These are phyloP conservation scores for Monosporascus sp. DNA, from an alignment of 2,329 filamentous ascomycete genomes.

Conservation along the genomic window DNA sequence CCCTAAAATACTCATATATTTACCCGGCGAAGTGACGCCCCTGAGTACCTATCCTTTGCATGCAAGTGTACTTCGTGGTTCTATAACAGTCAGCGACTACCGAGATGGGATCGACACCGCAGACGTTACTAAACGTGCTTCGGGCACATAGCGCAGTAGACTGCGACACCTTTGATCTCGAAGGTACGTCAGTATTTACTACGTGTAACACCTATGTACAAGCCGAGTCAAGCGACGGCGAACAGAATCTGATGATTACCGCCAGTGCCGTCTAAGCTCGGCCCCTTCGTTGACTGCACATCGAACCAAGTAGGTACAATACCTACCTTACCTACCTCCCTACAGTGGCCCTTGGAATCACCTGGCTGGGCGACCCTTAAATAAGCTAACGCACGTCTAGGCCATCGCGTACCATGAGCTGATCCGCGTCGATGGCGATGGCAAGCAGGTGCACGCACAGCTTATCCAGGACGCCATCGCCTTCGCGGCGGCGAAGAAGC, in stretches of 20 bases:
- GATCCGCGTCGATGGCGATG: constrained; percentile 21
- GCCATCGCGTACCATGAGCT: constrained; percentile 47
- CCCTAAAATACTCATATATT: too few species aligned
- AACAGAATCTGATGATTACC: neutral
- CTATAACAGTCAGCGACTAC: neutral
- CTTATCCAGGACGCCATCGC: constrained; percentile 32
- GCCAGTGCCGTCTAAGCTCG: constrained; percentile 39
- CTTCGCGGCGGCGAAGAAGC: constrained; percentile 26
- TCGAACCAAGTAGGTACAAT: constrained; percentile 43
- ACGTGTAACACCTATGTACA: too few species aligned
- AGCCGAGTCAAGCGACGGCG: too few species aligned
- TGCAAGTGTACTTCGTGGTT: too few species aligned
- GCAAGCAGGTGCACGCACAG: constrained; percentile 32
- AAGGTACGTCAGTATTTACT: constrained; percentile 28
- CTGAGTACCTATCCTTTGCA: too few species aligned
- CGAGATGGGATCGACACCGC: constrained; percentile 12
- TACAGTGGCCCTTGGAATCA: too few species aligned
- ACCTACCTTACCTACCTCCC: too few species aligned
- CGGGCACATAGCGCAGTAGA: constrained; percentile 41
- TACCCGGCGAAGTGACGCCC: too few species aligned
- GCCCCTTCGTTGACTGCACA: constrained; percentile 48
- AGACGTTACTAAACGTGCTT: constrained; percentile 37
- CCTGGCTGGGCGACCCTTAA: neutral
- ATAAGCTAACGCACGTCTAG: constrained; percentile 20
- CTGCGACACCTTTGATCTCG: constrained; percentile 46